Evolutionary conservation across 176 grass and related monocot genomes (phyloP), one percentile per base, ranked within the genome.

Genomic region (Echinochloa phyllopogon): DNA sequence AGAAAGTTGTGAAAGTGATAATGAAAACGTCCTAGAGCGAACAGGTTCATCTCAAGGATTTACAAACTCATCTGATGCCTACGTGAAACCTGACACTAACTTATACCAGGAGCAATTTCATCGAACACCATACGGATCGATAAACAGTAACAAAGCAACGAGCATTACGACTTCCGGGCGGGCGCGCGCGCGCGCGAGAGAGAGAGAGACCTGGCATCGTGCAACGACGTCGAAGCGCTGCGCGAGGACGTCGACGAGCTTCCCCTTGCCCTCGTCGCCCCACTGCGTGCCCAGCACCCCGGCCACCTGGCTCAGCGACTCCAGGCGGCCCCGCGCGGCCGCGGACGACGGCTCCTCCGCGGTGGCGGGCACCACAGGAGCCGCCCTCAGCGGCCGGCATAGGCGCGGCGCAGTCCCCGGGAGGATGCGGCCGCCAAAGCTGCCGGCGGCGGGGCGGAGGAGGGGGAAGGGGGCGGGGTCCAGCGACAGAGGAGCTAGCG

Each of bases 211-310:
- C 96, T 98, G 96, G 79, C 96, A 98, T 18, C 96, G 91, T 13
- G 93, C 96, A 44, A 98, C 93, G 73, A 98, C 82, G 77, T 98
- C 91, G 53, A 98, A 98, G 61, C 88, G 87, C 85, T 88, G 77
- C 5, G 96, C 85, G 72, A 98, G 91, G 76, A 94, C 83, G 85
- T 98, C 89, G 15, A 98, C 89, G 36, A 98, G 93, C 68, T 98
- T 98, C 0, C 91, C 93, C 78, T 98, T 98, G 9, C 96, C 96
- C 89, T 98, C 96, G 38, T 98, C 93, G 33, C 93, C 96, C 96
- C 96, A 98, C 89, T 98, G 89, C 50, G 96, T 89, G 21, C 93
- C 96, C 0, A 98, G 93, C 67, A 98, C 93, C 12, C 88, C 91
- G 23, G 91, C 62, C 14, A 98, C 96, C 93, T 95, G 96, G 86